Conservation (phyloP, 345 rosid species). For the Combretum micranthum region DNA sequence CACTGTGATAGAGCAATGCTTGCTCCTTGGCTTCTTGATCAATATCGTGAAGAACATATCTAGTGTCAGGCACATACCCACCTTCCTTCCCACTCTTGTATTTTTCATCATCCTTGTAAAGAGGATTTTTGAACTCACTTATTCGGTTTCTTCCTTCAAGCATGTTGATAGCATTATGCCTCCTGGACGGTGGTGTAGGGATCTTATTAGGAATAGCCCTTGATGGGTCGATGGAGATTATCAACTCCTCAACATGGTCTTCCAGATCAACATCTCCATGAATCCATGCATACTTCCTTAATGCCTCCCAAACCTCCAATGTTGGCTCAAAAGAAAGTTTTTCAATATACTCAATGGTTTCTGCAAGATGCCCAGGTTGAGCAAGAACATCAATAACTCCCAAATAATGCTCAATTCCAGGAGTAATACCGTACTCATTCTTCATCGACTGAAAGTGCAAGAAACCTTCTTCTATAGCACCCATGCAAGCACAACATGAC, state of each 20-base stretch:
- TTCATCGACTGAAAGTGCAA: constrained; percentile 35
- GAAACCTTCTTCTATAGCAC: constrained; percentile 41
- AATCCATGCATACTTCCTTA: constrained; percentile 24
- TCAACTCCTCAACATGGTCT: constrained; percentile 29
- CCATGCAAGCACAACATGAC: constrained; percentile 34
- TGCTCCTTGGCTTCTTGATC: constrained; percentile 52
- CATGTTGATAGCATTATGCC: constrained; percentile 25
- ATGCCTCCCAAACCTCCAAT: constrained; percentile 32
- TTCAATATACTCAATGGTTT: constrained; percentile 26
- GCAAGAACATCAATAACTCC: constrained; percentile 33
- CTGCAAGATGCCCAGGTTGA: constrained; percentile 32
- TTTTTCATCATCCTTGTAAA: constrained; percentile 38
- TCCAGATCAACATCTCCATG: constrained; percentile 40
- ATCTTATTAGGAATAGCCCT: constrained; percentile 20
- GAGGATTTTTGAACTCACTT: constrained; percentile 30
- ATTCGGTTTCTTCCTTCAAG: constrained; percentile 36
- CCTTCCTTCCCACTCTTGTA: constrained; percentile 22
- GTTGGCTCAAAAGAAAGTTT: constrained; percentile 33
- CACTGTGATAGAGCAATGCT: constrained; percentile 45
- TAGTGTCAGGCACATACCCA: constrained; percentile 37
- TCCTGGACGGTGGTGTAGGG: constrained; percentile 23
- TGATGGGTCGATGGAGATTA: constrained; percentile 26
- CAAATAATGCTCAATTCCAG: constrained; percentile 29
- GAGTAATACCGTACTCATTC: constrained; percentile 28
- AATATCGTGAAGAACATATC: constrained; percentile 46